Conservation (phyloP, 495 filamentous ascomycete species). For the Penicillium cataractarum region DNA sequence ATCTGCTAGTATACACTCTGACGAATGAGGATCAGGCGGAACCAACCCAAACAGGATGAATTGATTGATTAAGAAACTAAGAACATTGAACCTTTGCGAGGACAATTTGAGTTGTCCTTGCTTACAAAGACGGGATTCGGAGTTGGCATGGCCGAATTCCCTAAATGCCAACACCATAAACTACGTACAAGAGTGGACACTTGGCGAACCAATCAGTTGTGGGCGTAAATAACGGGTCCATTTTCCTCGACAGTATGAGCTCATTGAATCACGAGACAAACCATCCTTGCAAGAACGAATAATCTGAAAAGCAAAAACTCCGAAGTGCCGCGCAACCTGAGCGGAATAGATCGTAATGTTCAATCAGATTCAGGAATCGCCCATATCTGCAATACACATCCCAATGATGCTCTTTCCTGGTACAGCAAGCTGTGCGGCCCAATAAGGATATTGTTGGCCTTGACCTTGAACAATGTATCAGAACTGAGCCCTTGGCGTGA, state of each 20-base stretch:
- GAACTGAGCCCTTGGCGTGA: no score
- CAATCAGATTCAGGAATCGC: no score
- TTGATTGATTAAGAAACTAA: neutral
- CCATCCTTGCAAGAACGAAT: no score
- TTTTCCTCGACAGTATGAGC: neutral
- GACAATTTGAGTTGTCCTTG: neutral
- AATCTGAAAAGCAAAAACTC: no score
- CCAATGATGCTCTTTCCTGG: no score
- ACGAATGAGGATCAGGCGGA: neutral
- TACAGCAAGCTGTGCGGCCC: no score
- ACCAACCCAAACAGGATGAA: neutral
- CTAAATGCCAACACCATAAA: neutral
- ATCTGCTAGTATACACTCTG: neutral
- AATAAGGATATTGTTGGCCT: no score
- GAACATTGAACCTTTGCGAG: neutral
- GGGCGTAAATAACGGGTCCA: neutral
- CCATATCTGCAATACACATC: no score
- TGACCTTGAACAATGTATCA: no score
- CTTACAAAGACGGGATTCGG: neutral
- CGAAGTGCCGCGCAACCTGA: no score
- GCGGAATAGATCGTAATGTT: no score
- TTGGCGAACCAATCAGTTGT: neutral
- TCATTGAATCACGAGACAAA: no score
- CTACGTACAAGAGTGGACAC: neutral
- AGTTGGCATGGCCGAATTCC: neutral